Base-by-base conservation (phyloP, 164 flowering plant species). In the Umbilicus rupestris region DNA sequence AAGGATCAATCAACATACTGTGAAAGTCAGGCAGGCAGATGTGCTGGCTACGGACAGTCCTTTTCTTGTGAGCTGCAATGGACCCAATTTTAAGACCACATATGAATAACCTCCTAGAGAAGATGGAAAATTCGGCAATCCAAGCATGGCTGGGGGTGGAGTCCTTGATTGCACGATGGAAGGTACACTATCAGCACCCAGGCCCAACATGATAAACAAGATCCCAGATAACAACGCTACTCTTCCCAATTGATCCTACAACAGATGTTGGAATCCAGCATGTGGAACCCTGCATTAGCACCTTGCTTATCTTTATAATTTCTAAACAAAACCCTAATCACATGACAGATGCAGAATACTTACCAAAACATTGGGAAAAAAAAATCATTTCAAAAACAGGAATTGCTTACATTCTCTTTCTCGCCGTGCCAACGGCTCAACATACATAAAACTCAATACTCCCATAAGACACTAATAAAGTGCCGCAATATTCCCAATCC, bases 211-310 rank as follows among this genome's bases (percentile, higher is more conserved):
- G 46, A 95, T 49, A 77, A 95, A 95, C 39, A 95, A 73, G 64
- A 95, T 70, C 20, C 90, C 89, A 62, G 89, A 91, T 8, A 95
- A 76, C 75, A 95, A 74, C 3, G 81, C 72, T 52, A 88, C 96
- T 81, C 99, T 84, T 73, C 88, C 96, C 81, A 95, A 66, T 83
- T 94, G 99, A 78, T 91, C 96, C 99, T 94, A 73, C 73, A 83
- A 77, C 37, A 63, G 52, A 66, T 59, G 77, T 68, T 31, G 44
- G 52, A 71, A 65, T 69, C 66, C 70, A 68, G 65, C 58, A 73
- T 58, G 60, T 39, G 73, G 26, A 47, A 41, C 71, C 75, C 70
- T 71, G 75, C 77, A 73, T 71, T 73, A 73, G 76, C 69, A 73
- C 52, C 35, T 64, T 68, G 30, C 41, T 46, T 30, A 45, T 66